phyloP scores from a whole-genome alignment of 495 filamentous ascomycete species.

The Lepidopterella palustris region DNA sequence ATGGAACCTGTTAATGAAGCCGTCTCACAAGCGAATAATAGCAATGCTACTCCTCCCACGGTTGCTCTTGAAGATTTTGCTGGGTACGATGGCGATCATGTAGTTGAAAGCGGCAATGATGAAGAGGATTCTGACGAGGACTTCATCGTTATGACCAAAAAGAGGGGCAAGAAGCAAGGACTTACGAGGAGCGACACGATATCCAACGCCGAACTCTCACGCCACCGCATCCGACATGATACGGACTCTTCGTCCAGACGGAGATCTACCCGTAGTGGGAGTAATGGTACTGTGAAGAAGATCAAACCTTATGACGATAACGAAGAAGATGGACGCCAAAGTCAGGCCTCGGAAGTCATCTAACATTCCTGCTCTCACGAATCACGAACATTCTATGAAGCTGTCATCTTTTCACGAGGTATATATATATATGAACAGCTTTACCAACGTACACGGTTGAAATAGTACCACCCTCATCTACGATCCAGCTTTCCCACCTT shows the following conservation, averaged over 20 bases:
- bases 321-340: background rate
- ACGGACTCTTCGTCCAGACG: conserved; percentile 4
- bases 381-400: background rate
- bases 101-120: conserved; percentile 31
- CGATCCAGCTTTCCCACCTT: too few relatives aligned
- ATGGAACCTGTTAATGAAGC: conserved; percentile 3
- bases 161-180: conserved; percentile 6
- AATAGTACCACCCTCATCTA: background rate
- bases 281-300: conserved; percentile 35
- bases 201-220: conserved; percentile 26
- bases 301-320: conserved; percentile 4
- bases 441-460: background rate
- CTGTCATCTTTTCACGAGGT: background rate
- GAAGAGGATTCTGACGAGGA: conserved; percentile 31
- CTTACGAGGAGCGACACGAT: conserved; percentile 22
- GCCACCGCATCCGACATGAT: conserved; percentile 12
- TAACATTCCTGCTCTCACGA: background rate
- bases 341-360: background rate
- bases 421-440: background rate
- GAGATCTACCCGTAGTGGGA: conserved; percentile 28
- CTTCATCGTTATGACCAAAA: conserved; percentile 27
- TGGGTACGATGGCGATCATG: conserved; percentile 43
- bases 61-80: conserved; percentile 43
- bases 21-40: conserved; percentile 21
- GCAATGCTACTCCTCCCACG: conserved; percentile 29